Evolutionary conservation across 169 alveolate genomes (phyloP), one percentile per base, ranked within the genome.

Genomic region (Cryptosporidium ubiquitum): DNA sequence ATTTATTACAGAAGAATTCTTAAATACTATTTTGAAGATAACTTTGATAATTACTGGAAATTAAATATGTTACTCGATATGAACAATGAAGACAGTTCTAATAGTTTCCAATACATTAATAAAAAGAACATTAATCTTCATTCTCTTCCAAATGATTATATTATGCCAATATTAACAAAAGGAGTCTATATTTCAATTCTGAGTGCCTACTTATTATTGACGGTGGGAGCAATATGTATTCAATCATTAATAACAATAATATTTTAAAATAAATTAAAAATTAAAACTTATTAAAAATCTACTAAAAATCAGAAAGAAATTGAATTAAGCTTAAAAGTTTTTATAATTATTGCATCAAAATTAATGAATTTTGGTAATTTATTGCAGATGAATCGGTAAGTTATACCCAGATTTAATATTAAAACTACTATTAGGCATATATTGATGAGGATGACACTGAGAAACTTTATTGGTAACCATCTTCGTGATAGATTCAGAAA

Each of bases 401-500:
- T 69, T 69, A 69, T 5, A 69, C 84, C 55, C 64, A 14, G 84
- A 69, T 0, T 69, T 69, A 44, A 69, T 37, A 14, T 69, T 69
- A 26, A 40, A 69, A 42, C n/a, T 37, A 39, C 42, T 18, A 69
- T n/a, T 37, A 29, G 64, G 5, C 26, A 23, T 31, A n/a, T 73
- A 55, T 37, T 29, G 69, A 31, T 55, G 29, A 47, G 51, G 85
- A 18, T 42, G 40, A 10, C 60, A 35, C 20, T 79, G 55, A 26
- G 73, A 16, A 49, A 61, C 69, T 64, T 64, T 79, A 44, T 79
- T 79, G n/a, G 85, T 58, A 37, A 73, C 85, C 9, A 79, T 64
- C 39, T 66, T 79, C 29, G 79, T 40, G 20, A 79, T 39, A 12
- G 89, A 58, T 47, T 79, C 89, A 23, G 89, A 79, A 79, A 79